These are phyloP conservation scores for Dactylellina parvicollis DNA, from an alignment of 2,329 filamentous ascomycete species.

Conservation along the genomic window DNA sequence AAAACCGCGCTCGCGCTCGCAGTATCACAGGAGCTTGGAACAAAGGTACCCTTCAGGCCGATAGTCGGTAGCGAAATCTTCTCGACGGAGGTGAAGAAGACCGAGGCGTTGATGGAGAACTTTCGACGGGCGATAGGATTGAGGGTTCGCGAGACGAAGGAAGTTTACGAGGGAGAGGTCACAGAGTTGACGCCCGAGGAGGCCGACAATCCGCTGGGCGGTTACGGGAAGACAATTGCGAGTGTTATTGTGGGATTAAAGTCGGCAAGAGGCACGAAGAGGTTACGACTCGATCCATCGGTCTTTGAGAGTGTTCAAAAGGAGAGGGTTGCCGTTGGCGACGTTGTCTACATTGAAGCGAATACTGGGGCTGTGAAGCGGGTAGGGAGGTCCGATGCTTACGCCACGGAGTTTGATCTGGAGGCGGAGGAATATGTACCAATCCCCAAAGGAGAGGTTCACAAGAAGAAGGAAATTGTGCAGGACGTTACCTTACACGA, in stretches of 20 bases:
- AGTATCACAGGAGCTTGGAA: constrained; percentile 95
- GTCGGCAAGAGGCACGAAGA: constrained; percentile 96
- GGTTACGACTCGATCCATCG: constrained; percentile 92
- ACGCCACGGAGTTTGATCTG: constrained; percentile 97
- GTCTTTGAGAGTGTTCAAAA: constrained; percentile 99
- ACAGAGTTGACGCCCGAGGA: constrained; percentile 97
- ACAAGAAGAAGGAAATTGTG: constrained; percentile 99
- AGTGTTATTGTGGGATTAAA: constrained; percentile 94
- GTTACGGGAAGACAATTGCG: constrained; percentile 96
- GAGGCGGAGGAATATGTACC: constrained; percentile 99
- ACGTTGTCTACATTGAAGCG: constrained; percentile 98
- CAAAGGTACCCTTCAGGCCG: constrained; percentile 97
- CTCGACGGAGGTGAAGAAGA: constrained; percentile 99
- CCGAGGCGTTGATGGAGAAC: constrained; percentile 98
- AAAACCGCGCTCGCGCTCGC: constrained; percentile 96
- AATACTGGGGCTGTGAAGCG: constrained; percentile 98
- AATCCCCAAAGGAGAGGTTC: constrained; percentile 97
- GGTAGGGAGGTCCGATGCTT: constrained; percentile 93
- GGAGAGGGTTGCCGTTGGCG: constrained; percentile 92
- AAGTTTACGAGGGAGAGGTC: constrained; percentile 98
- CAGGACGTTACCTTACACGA: constrained; percentile 98
- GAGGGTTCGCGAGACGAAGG: constrained; percentile 97
- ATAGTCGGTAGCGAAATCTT: constrained; percentile 99
- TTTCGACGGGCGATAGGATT: constrained; percentile 91
- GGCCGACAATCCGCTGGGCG: constrained; percentile 94